Evolutionary conservation across 352 stramenopile genomes (phyloP), one percentile per base, ranked within the genome.

Genomic region (Globisporangium cylindrosporum): DNA sequence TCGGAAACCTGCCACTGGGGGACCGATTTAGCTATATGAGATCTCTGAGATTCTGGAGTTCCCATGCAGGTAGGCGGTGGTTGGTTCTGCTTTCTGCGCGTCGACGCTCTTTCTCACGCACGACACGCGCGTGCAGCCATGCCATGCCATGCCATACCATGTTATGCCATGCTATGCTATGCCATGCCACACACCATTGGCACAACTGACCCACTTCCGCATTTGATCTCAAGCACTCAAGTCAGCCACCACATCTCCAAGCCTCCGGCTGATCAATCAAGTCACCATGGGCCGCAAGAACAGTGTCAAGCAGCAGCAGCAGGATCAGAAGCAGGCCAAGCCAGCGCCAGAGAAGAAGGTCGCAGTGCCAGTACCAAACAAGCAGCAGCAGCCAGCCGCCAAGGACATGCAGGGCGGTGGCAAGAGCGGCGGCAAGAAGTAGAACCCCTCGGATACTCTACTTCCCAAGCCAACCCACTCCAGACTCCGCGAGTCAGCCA

Each of bases 341-440:
- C 66, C 66, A 27, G 49, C 41, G 4, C 58, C 66, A 12, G 59
- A 71, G 66, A 71, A 71, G 66, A 71, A 71, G 12, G 2, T 36
- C 9, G 54, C 53, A 6, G n/a, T 18, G 3, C 53, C 46, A 22
- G 27, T 46, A 1, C 22, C 22, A 3, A 41, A 41, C 3, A 66
- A 66, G 22, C 6, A 29, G 27, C 27, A 66, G 46, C 60, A 66
- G 12, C 60, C 53, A 1, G 43, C 53, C 8, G 29, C 51, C 18
- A 61, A 59, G 20, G 56, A 36, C 12, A n/a, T 46, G 6, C 24
- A 62, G 22, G 58, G 58, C 12, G 34, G 63, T 58, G 72, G 70
- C 71, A 88, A 88, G 79, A 86, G 27, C 27, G 36, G 36, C 1
- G 76, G 73, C 69, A 86, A 86, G 73, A 86, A 86, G 68, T 84